These are phyloP conservation scores for Trichoderma virens DNA, from an alignment of 495 filamentous ascomycete genomes.

Conservation along the genomic window DNA sequence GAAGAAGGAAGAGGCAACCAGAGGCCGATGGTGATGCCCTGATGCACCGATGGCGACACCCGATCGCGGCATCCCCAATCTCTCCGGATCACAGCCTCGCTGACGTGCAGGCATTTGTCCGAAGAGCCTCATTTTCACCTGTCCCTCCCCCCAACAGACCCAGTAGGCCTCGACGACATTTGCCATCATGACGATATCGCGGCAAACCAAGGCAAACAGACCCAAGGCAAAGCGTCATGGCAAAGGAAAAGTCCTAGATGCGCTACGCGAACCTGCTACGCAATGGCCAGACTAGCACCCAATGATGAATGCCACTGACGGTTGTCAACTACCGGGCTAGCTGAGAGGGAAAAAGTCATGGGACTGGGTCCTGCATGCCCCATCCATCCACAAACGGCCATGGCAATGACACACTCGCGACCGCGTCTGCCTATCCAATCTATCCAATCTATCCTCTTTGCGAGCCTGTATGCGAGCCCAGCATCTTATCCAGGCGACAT, in stretches of 20 bases:
- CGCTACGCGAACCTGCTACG: no score
- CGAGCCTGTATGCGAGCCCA: neutral
- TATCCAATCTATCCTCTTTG: no score
- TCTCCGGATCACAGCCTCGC: neutral
- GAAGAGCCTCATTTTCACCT: neutral
- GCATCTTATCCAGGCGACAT: neutral
- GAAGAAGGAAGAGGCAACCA: neutral
- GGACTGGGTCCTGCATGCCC: neutral
- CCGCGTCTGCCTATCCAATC: neutral
- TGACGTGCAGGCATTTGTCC: constrained; percentile 1
- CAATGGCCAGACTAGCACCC: no score
- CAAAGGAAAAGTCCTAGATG: neutral
- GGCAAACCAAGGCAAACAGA: neutral
- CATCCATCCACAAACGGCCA: neutral
- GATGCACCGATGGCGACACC: constrained; percentile 2
- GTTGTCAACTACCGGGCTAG: neutral
- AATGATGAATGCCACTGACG: neutral
- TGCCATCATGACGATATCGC: constrained; percentile 3
- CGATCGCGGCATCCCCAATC: neutral
- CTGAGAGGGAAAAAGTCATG: neutral
- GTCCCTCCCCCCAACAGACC: no score
- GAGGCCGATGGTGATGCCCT: neutral
- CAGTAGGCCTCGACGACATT: neutral
- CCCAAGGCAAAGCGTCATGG: neutral
- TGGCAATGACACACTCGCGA: neutral